Base-by-base conservation (phyloP, 306 rosid genomes). In the Vachellia collinsii region DNA sequence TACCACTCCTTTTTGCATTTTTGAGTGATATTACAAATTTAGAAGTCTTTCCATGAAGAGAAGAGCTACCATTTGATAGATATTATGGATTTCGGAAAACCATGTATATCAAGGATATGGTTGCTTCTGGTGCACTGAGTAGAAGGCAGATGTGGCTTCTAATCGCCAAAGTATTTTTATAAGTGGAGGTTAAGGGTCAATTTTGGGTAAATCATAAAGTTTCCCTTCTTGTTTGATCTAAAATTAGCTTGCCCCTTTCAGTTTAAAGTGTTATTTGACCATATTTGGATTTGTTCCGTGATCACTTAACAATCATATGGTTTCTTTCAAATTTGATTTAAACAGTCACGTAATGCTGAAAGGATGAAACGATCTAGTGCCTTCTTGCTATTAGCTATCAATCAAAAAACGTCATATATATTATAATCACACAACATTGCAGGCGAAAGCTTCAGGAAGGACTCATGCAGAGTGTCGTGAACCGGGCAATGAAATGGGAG, bases 401-500 rank as follows among this genome's bases (percentile, higher is more conserved):
- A 70, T 37, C 36, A 38, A 66, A 16, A 13, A 11, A 9, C 65
- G 69, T 82, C 63, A 56, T 25, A 61, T 14, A 43, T 71, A 80
- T 59, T 25, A 77, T 73, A 80, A 61, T 69, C 73, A 64, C 70
- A 36, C 71, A 61, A 46, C 67, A 72, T 90, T 76, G 85, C 89
- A 94, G 99, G 97, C 97, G 76, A 94, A 94, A 91, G 94, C 99
- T 70, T 91, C 86, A 2, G 99, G 99, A 85, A 89, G 77, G 84
- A 89, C 90, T 83, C 82, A 91, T 68, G 82, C 78, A 29, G 97
- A 91, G 51, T 87, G 79, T 87, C 76, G 81, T 39, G 70, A 83
- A 86, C 77, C 80, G 95, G 97, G 92, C 68, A 92, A 94, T 79
- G 90, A 89, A 79, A 88, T 80, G n/a, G 97, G 97, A 72, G 99